A percentile compares a stretch with the other conserved stretches of the same genome.
phyloP scores from a whole-genome alignment of 164 flowering plant genomes.

The Magnolia officinalis region DNA sequence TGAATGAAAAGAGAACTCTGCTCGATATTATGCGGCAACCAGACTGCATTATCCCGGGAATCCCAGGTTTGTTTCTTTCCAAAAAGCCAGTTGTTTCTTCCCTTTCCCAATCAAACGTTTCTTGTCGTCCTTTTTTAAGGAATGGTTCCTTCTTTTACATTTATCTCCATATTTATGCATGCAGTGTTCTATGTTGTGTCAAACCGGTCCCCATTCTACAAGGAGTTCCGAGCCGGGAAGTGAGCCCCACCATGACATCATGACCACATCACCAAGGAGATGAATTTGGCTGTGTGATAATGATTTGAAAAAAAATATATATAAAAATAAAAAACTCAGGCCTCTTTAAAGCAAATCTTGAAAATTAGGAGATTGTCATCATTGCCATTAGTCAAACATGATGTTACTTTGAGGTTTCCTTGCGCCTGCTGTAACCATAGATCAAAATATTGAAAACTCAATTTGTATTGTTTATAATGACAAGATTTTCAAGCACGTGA shows the following conservation, averaged over 20 bases:
- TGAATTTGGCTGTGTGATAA: not conserved
- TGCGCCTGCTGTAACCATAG: not conserved
- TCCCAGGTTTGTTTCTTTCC: slow-evolving; percentile 60
- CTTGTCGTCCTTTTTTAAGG: not conserved
- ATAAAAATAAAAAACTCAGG: not conserved
- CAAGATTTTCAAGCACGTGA: not conserved
- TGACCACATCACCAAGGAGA: not conserved
- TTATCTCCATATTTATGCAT: not conserved
- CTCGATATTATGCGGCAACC: slow-evolving; percentile 56
- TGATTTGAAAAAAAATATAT: not conserved
- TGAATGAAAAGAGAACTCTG: slow-evolving; percentile 71
- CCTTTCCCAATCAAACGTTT: not conserved
- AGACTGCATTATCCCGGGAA: slow-evolving; percentile 60
- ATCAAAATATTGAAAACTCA: not conserved
- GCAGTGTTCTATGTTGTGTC: slow-evolving; percentile 89
- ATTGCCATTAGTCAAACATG: not conserved
- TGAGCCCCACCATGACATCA: slow-evolving; percentile 49
- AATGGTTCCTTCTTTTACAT: not conserved
- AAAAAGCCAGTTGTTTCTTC: not conserved
- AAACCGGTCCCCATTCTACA: slow-evolving; percentile 61
- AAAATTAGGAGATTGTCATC: not conserved
- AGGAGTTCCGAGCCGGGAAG: slow-evolving; percentile 70
- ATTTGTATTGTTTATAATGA: not conserved
- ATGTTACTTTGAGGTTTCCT: not conserved
- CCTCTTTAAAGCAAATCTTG: not conserved